Evolutionary conservation across 139 green algal species (phyloP).

Genomic region (Zygnema circumcarinatum): DNA sequence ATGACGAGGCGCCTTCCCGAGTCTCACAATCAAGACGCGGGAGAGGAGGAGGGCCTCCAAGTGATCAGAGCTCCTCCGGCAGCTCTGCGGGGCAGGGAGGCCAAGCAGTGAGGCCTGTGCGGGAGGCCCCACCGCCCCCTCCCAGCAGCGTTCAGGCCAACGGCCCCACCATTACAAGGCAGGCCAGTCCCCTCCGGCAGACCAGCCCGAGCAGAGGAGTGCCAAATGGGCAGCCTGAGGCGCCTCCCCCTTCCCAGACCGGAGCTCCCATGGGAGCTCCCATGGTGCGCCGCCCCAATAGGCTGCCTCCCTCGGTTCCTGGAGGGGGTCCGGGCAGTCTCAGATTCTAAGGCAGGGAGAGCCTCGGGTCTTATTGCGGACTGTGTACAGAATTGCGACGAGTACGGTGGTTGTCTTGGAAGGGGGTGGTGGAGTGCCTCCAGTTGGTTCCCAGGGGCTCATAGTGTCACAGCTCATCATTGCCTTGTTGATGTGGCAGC

Average conservation of each 20-base stretch:
- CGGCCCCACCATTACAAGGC: background rate
- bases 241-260: background rate
- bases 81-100: background rate
- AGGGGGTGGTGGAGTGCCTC: background rate
- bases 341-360: background rate
- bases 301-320: background rate
- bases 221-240: background rate
- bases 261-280: background rate
- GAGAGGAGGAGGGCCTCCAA: background rate
- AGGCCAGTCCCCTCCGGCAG: background rate
- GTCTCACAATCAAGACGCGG: background rate
- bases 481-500: background rate
- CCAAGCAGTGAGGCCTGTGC: background rate
- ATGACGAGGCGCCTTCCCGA: background rate
- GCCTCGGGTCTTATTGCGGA: background rate
- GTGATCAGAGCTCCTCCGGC: background rate
- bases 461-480: background rate
- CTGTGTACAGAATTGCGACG: background rate
- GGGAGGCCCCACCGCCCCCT: background rate
- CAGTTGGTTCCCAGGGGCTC: background rate
- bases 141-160: background rate
- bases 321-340: background rate
- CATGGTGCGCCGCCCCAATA: constrained; percentile 2
- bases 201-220: background rate
- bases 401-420: background rate